phyloP scores from a whole-genome alignment of 108 stramenopile genomes.

The Poteriospumella lacustris region DNA sequence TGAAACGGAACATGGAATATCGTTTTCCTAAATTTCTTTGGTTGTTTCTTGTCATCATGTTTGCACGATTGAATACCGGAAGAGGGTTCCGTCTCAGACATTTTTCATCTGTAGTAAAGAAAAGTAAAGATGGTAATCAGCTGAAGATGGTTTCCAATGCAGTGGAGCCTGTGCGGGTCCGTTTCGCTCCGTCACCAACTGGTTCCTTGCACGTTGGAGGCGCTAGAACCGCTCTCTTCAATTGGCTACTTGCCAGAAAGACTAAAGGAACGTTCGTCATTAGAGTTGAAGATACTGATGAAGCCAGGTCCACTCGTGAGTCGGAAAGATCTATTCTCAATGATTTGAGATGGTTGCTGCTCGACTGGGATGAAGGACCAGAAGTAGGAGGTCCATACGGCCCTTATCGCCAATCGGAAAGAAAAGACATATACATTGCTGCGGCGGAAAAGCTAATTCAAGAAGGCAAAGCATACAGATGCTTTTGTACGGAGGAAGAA shows the following conservation, averaged over 20 bases:
- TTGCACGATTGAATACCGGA: too few species aligned
- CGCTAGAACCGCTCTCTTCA: conserved; percentile 90
- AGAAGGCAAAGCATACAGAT: conserved; percentile 75
- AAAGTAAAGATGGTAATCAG: too few species aligned
- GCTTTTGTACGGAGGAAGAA: conserved; percentile 90
- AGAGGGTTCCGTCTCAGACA: too few species aligned
- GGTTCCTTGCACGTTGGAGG: conserved; percentile 93
- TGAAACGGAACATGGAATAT: too few species aligned
- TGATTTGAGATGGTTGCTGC: conserved; percentile 82
- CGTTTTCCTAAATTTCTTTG: too few species aligned
- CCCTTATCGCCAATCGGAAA: conserved; percentile 52
- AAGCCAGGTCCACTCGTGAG: conserved; percentile 58
- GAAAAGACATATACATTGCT: conserved; percentile 44
- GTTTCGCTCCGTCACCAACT: conserved; percentile 90
- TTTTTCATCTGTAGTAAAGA: too few species aligned
- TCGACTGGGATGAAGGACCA: conserved; percentile 91
- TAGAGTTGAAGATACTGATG: conserved; percentile 75
- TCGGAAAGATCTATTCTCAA: conserved; percentile 80
- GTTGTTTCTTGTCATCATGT: too few species aligned
- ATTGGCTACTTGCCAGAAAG: conserved; percentile 87
- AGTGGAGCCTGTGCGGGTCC: conserved; percentile 60
- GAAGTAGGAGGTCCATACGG: conserved; percentile 44
- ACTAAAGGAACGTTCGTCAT: conserved; percentile 70
- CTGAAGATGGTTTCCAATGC: too few species aligned
- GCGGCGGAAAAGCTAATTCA: conserved; percentile 45